Evolutionary conservation across 805 yeast genomes (phyloP).

Genomic region (Lipomyces mesembrius): DNA sequence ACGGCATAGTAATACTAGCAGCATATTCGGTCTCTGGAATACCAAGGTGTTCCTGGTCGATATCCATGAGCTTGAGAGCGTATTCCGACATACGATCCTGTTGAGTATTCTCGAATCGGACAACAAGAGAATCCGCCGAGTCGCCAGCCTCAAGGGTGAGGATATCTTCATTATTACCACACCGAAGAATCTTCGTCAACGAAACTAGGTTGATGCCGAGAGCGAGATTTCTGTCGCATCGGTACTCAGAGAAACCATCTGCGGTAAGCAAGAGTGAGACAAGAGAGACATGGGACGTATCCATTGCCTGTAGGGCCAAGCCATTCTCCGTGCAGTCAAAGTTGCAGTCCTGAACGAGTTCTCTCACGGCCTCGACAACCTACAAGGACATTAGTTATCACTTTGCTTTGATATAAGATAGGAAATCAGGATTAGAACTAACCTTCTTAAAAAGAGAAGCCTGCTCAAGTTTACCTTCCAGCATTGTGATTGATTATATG

Average conservation of each 20-base stretch:
- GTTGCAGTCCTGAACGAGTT: conserved; percentile 92
- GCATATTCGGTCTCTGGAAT: conserved; percentile 94
- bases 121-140: conserved; percentile 73
- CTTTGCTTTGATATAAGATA: conserved; percentile 12
- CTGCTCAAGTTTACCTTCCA: conserved; percentile 95
- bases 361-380: conserved; percentile 92
- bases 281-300: conserved; percentile 91
- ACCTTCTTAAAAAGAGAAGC: conserved; percentile 86
- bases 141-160: conserved; percentile 90
- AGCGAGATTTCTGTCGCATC: conserved; percentile 93
- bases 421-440: conserved; percentile 32
- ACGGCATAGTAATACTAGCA: conserved; percentile 83
- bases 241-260: conserved; percentile 85
- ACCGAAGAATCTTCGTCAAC: conserved; percentile 83
- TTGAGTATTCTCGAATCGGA: conserved; percentile 88
- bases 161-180: conserved; percentile 89
- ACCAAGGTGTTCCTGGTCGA: conserved; percentile 90
- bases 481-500: conserved; percentile 56
- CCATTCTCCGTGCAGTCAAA: conserved; percentile 96
- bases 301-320: conserved; percentile 95
- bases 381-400: conserved; percentile 26
- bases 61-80: conserved; percentile 89
- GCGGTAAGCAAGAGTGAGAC: conserved; percentile 86
- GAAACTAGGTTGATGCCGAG: conserved; percentile 89
- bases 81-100: conserved; percentile 93